Percentiles rank a stretch among this genome's conserved stretches.
phyloP scores from a whole-genome alignment of 208 protist species.

The Trypanosoma congolense region DNA sequence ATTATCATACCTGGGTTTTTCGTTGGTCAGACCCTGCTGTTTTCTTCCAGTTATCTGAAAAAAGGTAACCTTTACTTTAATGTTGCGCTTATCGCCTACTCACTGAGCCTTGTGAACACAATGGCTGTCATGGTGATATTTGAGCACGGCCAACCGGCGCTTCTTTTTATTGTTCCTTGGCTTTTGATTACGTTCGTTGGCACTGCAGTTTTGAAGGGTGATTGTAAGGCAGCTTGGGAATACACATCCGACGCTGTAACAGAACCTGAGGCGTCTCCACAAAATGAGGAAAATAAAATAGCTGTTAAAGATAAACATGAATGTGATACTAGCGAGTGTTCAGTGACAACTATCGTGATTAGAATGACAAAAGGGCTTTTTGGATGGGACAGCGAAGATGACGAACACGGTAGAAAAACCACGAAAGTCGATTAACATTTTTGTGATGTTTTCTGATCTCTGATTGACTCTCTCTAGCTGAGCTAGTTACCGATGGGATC shows the following conservation, averaged over 20 bases:
- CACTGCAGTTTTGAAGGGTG: slow-evolving; percentile 45
- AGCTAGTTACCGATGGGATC: too few species aligned
- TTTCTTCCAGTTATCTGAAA: slow-evolving; percentile 65
- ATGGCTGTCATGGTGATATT: slow-evolving; percentile 95
- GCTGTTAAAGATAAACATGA: too few species aligned
- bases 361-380: background rate
- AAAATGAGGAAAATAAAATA: background rate
- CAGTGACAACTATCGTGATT: too few species aligned
- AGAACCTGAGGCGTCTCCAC: background rate
- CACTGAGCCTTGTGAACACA: slow-evolving; percentile 88
- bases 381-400: background rate
- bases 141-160: slow-evolving; percentile 89
- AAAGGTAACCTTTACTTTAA: slow-evolving; percentile 86
- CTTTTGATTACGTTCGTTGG: slow-evolving; percentile 62
- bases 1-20: slow-evolving; percentile 95
- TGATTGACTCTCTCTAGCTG: too few species aligned
- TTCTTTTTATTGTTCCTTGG: slow-evolving; percentile 91
- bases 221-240: slow-evolving; percentile 44
- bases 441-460: too few species aligned
- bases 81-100: slow-evolving; percentile 80
- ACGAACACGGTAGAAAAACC: slow-evolving; percentile 19
- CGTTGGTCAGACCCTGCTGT: slow-evolving; percentile 92
- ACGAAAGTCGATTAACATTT: slow-evolving; percentile 2
- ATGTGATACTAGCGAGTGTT: too few species aligned
- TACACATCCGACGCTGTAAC: slow-evolving; percentile 14